These are phyloP conservation scores for Coemansia sp. DNA, from an alignment of 371 early-diverging fungal genomes.

Conservation along the genomic window DNA sequence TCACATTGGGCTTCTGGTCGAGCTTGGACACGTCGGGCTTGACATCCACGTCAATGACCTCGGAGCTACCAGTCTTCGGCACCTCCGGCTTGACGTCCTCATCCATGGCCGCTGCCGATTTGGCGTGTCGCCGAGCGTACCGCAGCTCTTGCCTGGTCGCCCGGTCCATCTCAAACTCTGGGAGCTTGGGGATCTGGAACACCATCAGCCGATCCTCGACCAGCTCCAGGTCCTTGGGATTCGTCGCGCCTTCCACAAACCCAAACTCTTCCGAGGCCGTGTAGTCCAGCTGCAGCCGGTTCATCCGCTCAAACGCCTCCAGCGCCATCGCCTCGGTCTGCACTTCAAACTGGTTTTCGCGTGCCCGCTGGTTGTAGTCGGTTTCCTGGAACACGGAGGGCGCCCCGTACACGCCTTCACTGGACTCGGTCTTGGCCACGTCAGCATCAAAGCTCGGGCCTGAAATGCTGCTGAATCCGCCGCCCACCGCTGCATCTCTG, in stretches of 20 bases:
- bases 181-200: constrained; percentile 27
- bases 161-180: constrained; percentile 23
- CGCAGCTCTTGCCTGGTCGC: constrained; percentile 5
- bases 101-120: background rate
- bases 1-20: too few species aligned
- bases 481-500: background rate
- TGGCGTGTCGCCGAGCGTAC: background rate
- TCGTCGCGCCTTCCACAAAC: background rate
- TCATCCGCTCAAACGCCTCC: constrained; percentile 27
- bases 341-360: constrained; percentile 12
- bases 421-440: background rate
- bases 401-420: background rate
- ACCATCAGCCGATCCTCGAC: background rate
- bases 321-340: constrained; percentile 47
- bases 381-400: constrained; percentile 8
- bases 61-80: constrained; percentile 8
- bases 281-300: constrained; percentile 16
- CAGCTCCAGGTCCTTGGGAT: background rate
- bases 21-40: background rate
- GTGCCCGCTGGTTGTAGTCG: constrained; percentile 17
- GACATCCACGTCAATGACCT: constrained; percentile 2
- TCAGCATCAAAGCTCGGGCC: background rate
- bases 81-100: constrained; percentile 30
- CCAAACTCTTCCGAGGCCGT: constrained; percentile 5
- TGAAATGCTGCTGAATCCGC: constrained; percentile 3